Evolutionary conservation across 2,329 filamentous ascomycete genomes (phyloP), one percentile per base, ranked within the genome.

Genomic region (Phaeosphaeriaceae sp.): DNA sequence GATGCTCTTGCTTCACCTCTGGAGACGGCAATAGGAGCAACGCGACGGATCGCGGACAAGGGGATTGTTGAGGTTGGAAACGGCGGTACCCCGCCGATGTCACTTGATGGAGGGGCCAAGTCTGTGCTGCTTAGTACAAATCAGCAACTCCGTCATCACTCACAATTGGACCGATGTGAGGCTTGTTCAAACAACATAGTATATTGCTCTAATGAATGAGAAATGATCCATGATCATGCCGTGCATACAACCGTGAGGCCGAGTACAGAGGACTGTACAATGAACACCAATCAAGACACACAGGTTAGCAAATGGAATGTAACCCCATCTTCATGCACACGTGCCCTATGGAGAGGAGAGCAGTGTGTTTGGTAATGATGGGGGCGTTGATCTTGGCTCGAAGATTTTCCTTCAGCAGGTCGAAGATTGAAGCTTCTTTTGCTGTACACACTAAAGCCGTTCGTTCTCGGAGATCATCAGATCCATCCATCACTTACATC

Each of bases 381-480:
- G 75, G 79, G 80, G 66, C 54, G 68, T 79, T 77, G 63, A 81
- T 89, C 81, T 89, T 81, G 87, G 87, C 87, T 89, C 85, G 86
- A 82, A 80, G 77, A 82, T 78, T 77, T 83, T 88, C 87, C 86
- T 89, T 89, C 86, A 89, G 86, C 85, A 83, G 67, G 80, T 81
- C 82, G 82, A 82, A 82, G 85, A 88, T 86, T 77, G 82, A 73
- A 82, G 76, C 79, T 81, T 81, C 77, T 70, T 84, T 82, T 81
- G 86, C 86, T 89, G 87, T 89, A 89, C 87, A 89, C 87, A 89
- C 86, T 85, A 84, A 89, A 89, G 87, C 87, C 85, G 78, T 75
- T 62, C 65, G 56, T 58, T 50, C 56, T 24, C 24, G 67, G 67
- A 63, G 56, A 36, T 61, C 42, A 60, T 53, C 58, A 62, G 44